These are phyloP conservation scores for Calocybe indica DNA, from an alignment of 768 basidiomycete species.

Conservation along the genomic window DNA sequence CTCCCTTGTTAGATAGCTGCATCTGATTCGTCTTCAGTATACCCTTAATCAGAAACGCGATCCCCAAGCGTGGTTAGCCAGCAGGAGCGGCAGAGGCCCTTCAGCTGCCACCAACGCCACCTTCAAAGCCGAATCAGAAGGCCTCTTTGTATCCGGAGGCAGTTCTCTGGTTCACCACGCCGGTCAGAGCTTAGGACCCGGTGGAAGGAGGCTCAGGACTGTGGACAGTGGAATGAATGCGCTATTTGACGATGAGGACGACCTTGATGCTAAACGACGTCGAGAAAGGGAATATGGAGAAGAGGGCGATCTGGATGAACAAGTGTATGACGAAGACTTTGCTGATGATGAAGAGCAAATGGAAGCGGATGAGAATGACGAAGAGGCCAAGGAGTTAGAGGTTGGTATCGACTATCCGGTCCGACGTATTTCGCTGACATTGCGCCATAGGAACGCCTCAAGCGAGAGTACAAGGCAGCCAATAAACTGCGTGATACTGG, in stretches of 20 bases:
- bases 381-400: slow-evolving; percentile 81
- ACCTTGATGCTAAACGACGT: slow-evolving; percentile 37
- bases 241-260: slow-evolving; percentile 68
- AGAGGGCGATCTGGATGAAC: slow-evolving; percentile 80
- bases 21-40: slow-evolving; percentile 26
- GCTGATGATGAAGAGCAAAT: slow-evolving; percentile 85
- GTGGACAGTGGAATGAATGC: slow-evolving; percentile 63
- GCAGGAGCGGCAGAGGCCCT: slow-evolving; percentile 50
- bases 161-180: slow-evolving; percentile 42
- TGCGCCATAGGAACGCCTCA: slow-evolving; percentile 63
- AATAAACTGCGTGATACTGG: slow-evolving; percentile 69
- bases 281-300: slow-evolving; percentile 57
- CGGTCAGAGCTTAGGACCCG: slow-evolving; percentile 59
- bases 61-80: slow-evolving; percentile 66
- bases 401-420: slow-evolving; percentile 28
- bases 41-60: slow-evolving; percentile 69
- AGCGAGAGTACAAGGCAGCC: slow-evolving; percentile 74
- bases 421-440: slow-evolving; percentile 6
- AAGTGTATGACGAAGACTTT: slow-evolving; percentile 77
- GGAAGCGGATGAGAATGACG: slow-evolving; percentile 69
- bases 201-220: slow-evolving; percentile 57
- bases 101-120: slow-evolving; percentile 61
- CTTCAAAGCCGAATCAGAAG: slow-evolving; percentile 62
- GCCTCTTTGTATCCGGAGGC: slow-evolving; percentile 31
- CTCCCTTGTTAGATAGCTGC: slow-evolving; percentile 11